Percentiles rank a stretch among this genome's conserved stretches.
phyloP scores from a whole-genome alignment of 192 early-diverging fungal species.

The Coemansia sp. region DNA sequence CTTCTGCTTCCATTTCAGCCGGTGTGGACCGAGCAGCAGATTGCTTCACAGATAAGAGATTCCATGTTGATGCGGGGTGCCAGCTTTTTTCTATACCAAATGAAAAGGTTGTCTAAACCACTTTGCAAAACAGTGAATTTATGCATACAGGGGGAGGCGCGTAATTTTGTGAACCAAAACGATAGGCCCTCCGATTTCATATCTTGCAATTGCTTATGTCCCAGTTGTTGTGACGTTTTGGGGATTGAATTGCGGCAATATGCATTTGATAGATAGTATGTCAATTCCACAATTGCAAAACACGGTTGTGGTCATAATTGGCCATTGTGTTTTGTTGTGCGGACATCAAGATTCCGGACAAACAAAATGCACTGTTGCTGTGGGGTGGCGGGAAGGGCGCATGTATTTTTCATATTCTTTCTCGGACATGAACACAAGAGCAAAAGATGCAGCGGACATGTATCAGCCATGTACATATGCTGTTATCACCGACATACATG shows the following conservation, averaged over 20 bases:
- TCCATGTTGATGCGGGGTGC: background rate
- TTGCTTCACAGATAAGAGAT: background rate
- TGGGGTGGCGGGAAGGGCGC: no score
- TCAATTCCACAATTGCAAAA: no score
- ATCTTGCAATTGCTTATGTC: background rate
- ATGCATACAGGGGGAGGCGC: no score
- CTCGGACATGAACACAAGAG: background rate
- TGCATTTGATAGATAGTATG: background rate
- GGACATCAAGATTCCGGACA: background rate
- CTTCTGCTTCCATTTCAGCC: background rate
- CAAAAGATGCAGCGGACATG: background rate
- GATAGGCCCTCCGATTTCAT: background rate
- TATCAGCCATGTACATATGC: background rate
- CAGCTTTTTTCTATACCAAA: background rate
- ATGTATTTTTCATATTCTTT: background rate
- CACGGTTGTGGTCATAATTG: no score
- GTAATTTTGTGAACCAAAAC: background rate
- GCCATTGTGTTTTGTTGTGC: background rate
- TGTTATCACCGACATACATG: background rate
- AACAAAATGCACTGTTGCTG: no score
- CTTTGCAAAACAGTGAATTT: no score
- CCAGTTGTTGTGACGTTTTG: no score
- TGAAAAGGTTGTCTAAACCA: no score
- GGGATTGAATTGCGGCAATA: background rate
- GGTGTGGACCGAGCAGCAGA: background rate